Evolutionary conservation across 2,329 filamentous ascomycete genomes (phyloP).

Genomic region (Colletotrichum brevisporum): DNA sequence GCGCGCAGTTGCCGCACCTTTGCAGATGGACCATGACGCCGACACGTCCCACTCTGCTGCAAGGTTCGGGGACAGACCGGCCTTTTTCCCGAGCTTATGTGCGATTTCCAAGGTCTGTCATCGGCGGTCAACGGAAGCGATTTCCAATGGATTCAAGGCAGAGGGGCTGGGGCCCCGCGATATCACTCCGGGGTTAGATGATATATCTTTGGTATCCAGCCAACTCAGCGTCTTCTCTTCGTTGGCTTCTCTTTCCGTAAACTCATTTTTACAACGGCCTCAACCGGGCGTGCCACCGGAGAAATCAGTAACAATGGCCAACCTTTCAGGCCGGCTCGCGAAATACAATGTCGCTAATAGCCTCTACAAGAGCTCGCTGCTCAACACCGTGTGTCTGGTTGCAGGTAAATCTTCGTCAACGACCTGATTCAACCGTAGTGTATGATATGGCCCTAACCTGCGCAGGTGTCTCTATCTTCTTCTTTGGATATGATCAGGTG

Average conservation of each 20-base stretch:
- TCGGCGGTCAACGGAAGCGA: too few relatives aligned
- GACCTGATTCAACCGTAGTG: too few relatives aligned
- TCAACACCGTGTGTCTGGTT: slow-evolving; percentile 71
- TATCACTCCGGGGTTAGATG: too few relatives aligned
- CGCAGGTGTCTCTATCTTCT: slow-evolving; percentile 76
- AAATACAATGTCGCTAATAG: slow-evolving; percentile 59
- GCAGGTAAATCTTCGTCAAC: too few relatives aligned
- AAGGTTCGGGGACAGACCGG: slow-evolving; percentile 21
- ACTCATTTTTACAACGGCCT: too few relatives aligned
- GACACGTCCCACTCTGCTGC: slow-evolving; percentile 8
- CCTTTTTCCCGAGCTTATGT: slow-evolving; percentile 13
- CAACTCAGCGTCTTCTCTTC: too few relatives aligned
- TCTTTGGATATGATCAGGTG: slow-evolving; percentile 67
- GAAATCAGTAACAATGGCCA: slow-evolving; percentile 5
- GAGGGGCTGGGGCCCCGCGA: too few relatives aligned
- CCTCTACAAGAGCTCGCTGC: slow-evolving; percentile 68
- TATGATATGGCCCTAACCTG: slow-evolving; percentile 47
- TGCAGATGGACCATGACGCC: neutral
- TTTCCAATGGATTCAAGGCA: too few relatives aligned
- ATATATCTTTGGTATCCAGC: too few relatives aligned
- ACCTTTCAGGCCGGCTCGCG: slow-evolving; percentile 7
- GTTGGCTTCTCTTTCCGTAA: too few relatives aligned
- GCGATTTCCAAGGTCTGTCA: neutral
- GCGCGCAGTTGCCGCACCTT: neutral
- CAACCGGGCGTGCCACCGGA: too few relatives aligned